Conservation (phyloP, 2,329 filamentous ascomycete genomes). For the Shiraia sp. region DNA sequence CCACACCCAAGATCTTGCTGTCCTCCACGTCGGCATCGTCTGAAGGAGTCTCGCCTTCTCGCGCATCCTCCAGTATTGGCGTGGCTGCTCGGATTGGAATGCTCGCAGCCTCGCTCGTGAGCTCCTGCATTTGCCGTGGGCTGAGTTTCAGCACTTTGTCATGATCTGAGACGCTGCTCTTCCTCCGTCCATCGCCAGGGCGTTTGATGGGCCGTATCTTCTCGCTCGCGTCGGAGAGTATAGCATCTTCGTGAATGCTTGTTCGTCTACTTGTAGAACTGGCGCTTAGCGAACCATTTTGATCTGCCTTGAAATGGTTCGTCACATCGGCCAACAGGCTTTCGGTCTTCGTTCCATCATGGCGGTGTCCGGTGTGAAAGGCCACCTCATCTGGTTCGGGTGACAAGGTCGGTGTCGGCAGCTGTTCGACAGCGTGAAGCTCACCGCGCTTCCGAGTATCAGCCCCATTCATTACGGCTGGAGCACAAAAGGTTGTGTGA, state of each 20-base stretch:
- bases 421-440: conserved; percentile 21
- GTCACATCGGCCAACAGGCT: conserved; percentile 12
- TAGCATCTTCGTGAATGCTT: conserved; percentile 35
- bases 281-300: conserved; percentile 15
- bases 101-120: conserved; percentile 58
- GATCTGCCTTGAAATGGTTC: conserved; percentile 10
- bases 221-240: conserved; percentile 39
- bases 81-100: conserved; percentile 54
- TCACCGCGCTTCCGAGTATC: conserved; percentile 24
- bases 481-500: conserved; percentile 9
- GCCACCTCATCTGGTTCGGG: conserved; percentile 32
- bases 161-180: conserved; percentile 42
- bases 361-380: conserved; percentile 10
- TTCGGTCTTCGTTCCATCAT: conserved; percentile 10
- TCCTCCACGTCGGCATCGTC: conserved; percentile 15
- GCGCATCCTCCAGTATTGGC: conserved; percentile 42
- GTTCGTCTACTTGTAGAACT: conserved; percentile 20
- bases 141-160: conserved; percentile 57
- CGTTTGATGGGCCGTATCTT: conserved; percentile 37
- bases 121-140: conserved; percentile 57
- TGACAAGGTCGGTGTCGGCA: conserved; percentile 33
- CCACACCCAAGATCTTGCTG: conserved; percentile 23
- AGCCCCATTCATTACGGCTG: conserved; percentile 36
- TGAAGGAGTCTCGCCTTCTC: conserved; percentile 24
- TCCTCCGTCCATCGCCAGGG: conserved; percentile 39